Percentiles rank a stretch among this genome's conserved stretches.
These are phyloP conservation scores for Fraxinus platypoda DNA, from an alignment of 305 asterid species.

Conservation along the genomic window DNA sequence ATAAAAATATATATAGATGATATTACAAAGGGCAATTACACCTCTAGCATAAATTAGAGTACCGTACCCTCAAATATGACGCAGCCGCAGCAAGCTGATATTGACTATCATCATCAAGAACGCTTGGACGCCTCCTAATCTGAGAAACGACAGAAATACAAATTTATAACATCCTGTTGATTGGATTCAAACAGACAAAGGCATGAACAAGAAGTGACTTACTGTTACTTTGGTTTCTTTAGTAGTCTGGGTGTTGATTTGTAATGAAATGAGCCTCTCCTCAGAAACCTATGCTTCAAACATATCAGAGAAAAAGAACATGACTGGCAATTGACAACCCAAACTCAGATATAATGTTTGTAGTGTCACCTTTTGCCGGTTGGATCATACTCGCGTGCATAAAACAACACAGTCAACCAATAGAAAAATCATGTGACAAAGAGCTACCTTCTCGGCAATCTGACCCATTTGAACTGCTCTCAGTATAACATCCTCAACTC, in stretches of 20 bases:
- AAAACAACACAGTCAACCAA: neutral
- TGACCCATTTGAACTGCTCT: conserved; percentile 89
- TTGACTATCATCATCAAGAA: conserved; percentile 67
- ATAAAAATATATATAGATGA: no score
- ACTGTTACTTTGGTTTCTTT: conserved; percentile 94
- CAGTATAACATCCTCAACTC: conserved; percentile 85
- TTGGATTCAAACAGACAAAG: neutral
- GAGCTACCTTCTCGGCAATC: conserved; percentile 67
- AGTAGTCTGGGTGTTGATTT: conserved; percentile 82
- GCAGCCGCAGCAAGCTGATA: neutral
- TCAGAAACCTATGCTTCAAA: conserved; percentile 62
- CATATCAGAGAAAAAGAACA: neutral
- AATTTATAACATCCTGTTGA: neutral
- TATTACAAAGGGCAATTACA: neutral
- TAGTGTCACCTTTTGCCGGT: neutral
- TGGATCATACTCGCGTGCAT: neutral
- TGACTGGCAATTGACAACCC: neutral
- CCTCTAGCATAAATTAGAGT: neutral
- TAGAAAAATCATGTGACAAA: neutral
- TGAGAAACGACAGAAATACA: conserved; percentile 24
- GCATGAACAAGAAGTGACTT: conserved; percentile 35
- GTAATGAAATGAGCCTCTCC: conserved; percentile 80
- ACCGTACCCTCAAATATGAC: neutral
- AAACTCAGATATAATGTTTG: neutral
- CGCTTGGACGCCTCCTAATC: conserved; percentile 73